Evolutionary conservation across 805 yeast genomes (phyloP).

Genomic region (Lipomyces japonicus): DNA sequence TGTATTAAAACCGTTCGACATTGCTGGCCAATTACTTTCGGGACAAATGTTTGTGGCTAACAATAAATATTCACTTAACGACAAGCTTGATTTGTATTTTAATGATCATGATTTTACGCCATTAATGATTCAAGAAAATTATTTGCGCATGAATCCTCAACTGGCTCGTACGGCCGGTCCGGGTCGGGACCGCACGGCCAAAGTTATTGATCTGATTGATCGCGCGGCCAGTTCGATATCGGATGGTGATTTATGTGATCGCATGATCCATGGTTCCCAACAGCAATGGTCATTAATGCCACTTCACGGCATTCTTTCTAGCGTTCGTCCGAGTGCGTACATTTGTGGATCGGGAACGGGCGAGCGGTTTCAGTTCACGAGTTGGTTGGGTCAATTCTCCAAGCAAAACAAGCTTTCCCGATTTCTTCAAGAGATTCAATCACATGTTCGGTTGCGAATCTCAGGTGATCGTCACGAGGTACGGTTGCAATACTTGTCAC

Average conservation of each 20-base stretch:
- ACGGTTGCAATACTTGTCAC: constrained; percentile 63
- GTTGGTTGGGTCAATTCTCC: constrained; percentile 22
- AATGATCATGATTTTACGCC: constrained; percentile 95
- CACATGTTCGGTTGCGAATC: constrained; percentile 77
- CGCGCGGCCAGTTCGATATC: constrained; percentile 84
- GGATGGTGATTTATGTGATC: constrained; percentile 76
- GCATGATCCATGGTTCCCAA: constrained; percentile 63
- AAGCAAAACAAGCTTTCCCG: constrained; percentile 57
- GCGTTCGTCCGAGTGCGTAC: constrained; percentile 71
- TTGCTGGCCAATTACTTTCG: constrained; percentile 62
- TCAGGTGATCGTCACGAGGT: constrained; percentile 71
- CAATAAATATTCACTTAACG: constrained; percentile 59
- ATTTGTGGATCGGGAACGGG: constrained; percentile 63
- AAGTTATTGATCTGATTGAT: constrained; percentile 61
- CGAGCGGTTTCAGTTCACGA: constrained; percentile 72
- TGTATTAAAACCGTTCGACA: constrained; percentile 89
- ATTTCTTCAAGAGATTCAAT: constrained; percentile 78
- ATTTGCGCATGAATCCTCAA: constrained; percentile 60
- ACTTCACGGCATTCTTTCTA: constrained; percentile 79
- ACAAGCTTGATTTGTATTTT: constrained; percentile 82
- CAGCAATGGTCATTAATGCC: constrained; percentile 64
- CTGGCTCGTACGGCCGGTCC: constrained; percentile 30
- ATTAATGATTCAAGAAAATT: constrained; percentile 93
- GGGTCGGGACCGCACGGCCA: constrained; percentile 38
- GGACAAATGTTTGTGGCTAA: constrained; percentile 56